Conservation (phyloP, 331 rosid genomes). For the Acacia concinna region DNA sequence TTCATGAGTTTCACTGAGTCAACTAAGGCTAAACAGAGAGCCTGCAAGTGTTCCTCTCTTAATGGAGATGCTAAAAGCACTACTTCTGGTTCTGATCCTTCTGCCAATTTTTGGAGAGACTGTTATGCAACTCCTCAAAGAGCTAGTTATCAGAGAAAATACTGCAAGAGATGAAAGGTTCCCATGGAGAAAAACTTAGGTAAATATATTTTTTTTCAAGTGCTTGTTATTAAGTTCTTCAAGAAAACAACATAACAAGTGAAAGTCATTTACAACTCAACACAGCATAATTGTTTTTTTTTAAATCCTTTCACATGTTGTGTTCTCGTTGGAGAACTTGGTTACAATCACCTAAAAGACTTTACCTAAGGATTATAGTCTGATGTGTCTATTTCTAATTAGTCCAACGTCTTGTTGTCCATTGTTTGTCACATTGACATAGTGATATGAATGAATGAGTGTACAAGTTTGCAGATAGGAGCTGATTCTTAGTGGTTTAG, state of each 20-base stretch:
- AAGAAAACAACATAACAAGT: background rate
- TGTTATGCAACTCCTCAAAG: constrained; percentile 48
- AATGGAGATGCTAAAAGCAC: constrained; percentile 60
- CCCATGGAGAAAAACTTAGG: background rate
- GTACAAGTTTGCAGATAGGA: constrained; percentile 7
- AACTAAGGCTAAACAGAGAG: constrained; percentile 61
- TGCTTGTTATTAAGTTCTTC: background rate
- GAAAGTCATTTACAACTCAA: too few relatives aligned
- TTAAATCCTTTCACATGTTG: background rate
- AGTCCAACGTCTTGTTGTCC: constrained; percentile 74
- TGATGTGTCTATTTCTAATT: constrained; percentile 29
- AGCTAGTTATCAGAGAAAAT: constrained; percentile 42
- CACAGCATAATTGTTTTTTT: too few relatives aligned
- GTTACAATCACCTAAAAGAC: background rate
- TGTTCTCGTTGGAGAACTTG: background rate
- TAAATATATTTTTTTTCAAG: background rate
- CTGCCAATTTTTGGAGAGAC: constrained; percentile 51
- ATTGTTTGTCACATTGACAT: constrained; percentile 20
- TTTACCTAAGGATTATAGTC: background rate
- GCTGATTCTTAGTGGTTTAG: background rate
- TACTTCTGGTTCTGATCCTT: constrained; percentile 54
- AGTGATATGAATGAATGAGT: constrained; percentile 26
- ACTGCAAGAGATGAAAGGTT: constrained; percentile 28
- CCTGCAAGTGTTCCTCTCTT: constrained; percentile 40
- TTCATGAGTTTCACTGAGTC: constrained; percentile 72